Conservation (phyloP, 768 basidiomycete genomes). For the Lactarius vividus region DNA sequence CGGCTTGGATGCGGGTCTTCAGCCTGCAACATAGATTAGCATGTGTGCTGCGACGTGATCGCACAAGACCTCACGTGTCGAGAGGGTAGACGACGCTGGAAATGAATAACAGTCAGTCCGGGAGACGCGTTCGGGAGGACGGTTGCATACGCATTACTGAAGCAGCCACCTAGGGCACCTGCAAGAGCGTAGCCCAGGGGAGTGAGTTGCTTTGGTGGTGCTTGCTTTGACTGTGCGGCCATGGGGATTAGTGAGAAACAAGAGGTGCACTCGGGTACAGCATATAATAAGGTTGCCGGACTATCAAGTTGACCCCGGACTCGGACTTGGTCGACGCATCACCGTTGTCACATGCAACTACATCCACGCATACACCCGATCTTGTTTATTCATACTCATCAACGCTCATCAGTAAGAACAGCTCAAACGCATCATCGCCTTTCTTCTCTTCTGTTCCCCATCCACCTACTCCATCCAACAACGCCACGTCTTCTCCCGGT, state of each 20-base stretch:
- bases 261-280: not conserved
- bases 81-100: slow-evolving; percentile 88
- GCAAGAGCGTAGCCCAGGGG: slow-evolving; percentile 88
- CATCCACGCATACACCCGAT: not conserved
- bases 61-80: slow-evolving; percentile 54
- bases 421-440: slow-evolving; percentile 69
- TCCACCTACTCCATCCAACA: slow-evolving; percentile 59
- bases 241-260: slow-evolving; percentile 28
- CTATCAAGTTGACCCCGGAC: not conserved
- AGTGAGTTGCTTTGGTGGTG: slow-evolving; percentile 62
- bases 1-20: slow-evolving; percentile 93
- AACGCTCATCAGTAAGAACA: slow-evolving; percentile 48
- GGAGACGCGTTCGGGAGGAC: not conserved
- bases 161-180: slow-evolving; percentile 90
- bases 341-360: slow-evolving; percentile 7
- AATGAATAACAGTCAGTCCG: slow-evolving; percentile 2
- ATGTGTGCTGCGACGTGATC: not conserved
- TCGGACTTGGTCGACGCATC: not conserved
- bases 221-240: slow-evolving; percentile 41
- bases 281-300: slow-evolving; percentile 2
- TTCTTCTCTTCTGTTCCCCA: slow-evolving; percentile 43
- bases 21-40: slow-evolving; percentile 49
- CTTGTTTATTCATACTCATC: slow-evolving; percentile 16
- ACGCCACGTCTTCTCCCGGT: slow-evolving; percentile 49
- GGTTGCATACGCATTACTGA: slow-evolving; percentile 81